These are phyloP conservation scores for Pseudonitzschia pungens DNA, from an alignment of 108 stramenopile genomes.

Conservation along the genomic window DNA sequence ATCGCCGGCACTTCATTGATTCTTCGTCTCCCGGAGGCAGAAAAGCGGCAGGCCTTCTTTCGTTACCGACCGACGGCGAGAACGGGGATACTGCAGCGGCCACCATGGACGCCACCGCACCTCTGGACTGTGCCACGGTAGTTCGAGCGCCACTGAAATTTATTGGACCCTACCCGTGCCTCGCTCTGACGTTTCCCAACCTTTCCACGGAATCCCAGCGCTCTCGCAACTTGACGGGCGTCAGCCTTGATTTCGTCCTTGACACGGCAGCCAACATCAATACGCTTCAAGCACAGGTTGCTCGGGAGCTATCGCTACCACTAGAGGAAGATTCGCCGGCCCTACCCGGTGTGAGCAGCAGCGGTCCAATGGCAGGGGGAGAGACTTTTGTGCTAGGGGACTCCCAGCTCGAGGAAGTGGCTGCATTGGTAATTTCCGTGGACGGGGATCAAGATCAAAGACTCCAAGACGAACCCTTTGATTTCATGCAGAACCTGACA, in stretches of 20 bases:
- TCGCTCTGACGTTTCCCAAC: conserved; percentile 68
- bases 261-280: conserved; percentile 81
- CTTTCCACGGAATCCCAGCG: conserved; percentile 68
- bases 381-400: conserved; percentile 70
- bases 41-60: not conserved
- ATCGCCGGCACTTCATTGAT: not conserved
- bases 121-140: not conserved
- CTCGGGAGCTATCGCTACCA: conserved; percentile 51
- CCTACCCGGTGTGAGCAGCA: conserved; percentile 54
- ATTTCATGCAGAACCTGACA: conserved; percentile 70
- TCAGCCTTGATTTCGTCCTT: conserved; percentile 68
- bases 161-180: conserved; percentile 66
- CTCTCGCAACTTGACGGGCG: conserved; percentile 53
- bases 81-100: not conserved
- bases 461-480: conserved; percentile 31
- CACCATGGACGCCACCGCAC: not conserved
- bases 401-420: conserved; percentile 54
- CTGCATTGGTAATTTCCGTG: not conserved
- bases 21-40: not conserved
- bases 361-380: conserved; percentile 59
- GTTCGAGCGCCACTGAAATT: conserved; percentile 63
- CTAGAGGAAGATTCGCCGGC: conserved; percentile 48
- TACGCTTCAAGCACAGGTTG: conserved; percentile 68
- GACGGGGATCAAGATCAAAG: not conserved
- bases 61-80: not conserved